phyloP scores from a whole-genome alignment of 768 basidiomycete genomes.

The Phanerochaete sordida region DNA sequence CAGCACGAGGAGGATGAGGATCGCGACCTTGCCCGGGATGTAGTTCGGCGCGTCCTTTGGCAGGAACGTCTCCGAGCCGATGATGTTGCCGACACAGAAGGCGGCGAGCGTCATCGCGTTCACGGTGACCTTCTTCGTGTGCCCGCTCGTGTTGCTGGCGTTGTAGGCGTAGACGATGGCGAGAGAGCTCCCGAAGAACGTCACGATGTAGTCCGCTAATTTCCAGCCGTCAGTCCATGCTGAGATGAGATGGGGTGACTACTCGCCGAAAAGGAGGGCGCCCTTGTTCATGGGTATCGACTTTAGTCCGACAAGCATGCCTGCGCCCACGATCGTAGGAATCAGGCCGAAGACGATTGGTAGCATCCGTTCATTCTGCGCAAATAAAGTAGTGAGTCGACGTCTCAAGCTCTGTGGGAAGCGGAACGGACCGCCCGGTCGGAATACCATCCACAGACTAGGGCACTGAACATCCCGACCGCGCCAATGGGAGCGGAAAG shows the following conservation, averaged over 20 bases:
- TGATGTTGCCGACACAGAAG: constrained; percentile 56
- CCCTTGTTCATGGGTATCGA: constrained; percentile 41
- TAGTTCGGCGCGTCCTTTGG: constrained; percentile 59
- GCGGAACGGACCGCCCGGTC: constrained; percentile 43
- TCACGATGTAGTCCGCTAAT: constrained; percentile 44
- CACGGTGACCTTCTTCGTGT: constrained; percentile 65
- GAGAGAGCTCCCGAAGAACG: constrained; percentile 55
- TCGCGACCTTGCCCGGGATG: constrained; percentile 65
- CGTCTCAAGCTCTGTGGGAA: not conserved
- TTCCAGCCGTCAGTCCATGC: not conserved
- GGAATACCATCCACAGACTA: constrained; percentile 61
- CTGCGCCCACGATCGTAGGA: constrained; percentile 55
- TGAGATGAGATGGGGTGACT: not conserved
- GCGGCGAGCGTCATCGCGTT: constrained; percentile 56
- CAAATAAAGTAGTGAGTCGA: not conserved
- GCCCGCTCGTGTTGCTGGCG: constrained; percentile 57
- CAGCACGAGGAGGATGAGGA: constrained; percentile 53
- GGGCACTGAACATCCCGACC: constrained; percentile 42
- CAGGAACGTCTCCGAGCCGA: constrained; percentile 61
- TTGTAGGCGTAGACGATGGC: constrained; percentile 62
- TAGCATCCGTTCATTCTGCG: constrained; percentile 48
- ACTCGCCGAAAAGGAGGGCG: constrained; percentile 49
- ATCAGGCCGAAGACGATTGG: constrained; percentile 55
- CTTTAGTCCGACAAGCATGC: constrained; percentile 43
- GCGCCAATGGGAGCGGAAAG: constrained; percentile 53